Percentiles rank a stretch among this genome's conserved stretches.
These are phyloP conservation scores for Gracilariopsis chorda DNA, from an alignment of 23 red algal species.

Conservation along the genomic window DNA sequence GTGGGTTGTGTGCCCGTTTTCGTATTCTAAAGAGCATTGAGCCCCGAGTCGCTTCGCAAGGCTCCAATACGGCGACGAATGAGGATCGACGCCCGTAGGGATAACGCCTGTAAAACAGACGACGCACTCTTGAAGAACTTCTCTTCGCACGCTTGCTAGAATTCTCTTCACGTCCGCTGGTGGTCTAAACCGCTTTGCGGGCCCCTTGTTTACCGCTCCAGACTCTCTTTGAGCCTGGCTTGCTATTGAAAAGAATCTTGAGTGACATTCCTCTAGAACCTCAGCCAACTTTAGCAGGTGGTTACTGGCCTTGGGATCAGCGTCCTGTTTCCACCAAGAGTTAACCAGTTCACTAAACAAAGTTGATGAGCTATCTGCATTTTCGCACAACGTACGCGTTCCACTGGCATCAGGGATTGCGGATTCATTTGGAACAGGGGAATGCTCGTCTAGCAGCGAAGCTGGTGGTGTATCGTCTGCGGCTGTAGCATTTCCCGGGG, in stretches of 20 bases:
- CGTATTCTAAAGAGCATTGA: constrained; percentile 43
- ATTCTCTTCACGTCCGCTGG: constrained; percentile 89
- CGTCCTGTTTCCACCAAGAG: constrained; percentile 38
- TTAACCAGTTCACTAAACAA: not conserved
- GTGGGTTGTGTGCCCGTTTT: constrained; percentile 69
- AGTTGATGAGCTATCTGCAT: not conserved
- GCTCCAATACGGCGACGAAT: constrained; percentile 44
- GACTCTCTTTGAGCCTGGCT: not conserved
- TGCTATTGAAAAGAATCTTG: constrained; percentile 33
- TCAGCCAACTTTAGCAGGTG: constrained; percentile 61
- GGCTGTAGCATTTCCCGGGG: no score
- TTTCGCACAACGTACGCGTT: no score
- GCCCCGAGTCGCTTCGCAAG: constrained; percentile 83
- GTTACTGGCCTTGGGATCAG: not conserved
- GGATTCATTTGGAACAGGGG: no score
- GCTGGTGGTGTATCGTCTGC: no score
- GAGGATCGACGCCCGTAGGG: constrained; percentile 16
- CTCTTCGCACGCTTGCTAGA: constrained; percentile 43
- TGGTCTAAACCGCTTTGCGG: constrained; percentile 4
- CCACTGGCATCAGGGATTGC: no score
- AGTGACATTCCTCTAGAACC: constrained; percentile 64
- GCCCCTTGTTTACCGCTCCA: not conserved
- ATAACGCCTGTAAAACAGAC: constrained; percentile 88
- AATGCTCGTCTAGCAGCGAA: no score
- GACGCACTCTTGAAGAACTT: constrained; percentile 71